Base-by-base conservation (phyloP, 2,329 filamentous ascomycete genomes). In the Didymella arachidicola region DNA sequence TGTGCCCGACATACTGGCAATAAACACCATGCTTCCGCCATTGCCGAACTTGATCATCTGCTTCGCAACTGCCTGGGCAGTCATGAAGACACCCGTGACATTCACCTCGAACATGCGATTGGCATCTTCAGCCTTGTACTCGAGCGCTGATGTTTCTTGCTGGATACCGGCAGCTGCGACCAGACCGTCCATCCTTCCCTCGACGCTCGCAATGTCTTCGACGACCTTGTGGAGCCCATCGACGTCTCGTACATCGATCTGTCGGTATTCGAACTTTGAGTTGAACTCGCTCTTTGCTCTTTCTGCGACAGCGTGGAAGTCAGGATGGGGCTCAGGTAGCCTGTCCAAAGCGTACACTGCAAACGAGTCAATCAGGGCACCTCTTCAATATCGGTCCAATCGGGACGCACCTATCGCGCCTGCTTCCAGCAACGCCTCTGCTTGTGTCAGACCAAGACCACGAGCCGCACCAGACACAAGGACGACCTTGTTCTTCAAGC, bases 61-160 rank as follows among this genome's bases (percentile, higher is more conserved):
- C 72, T 85, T 85, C 18, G 86, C 86, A 12, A 82, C 84, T n/a
- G 85, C 86, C 74, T 87, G 84, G 7, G 85, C 80, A 7, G 85
- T 86, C 84, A 88, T 87, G 72, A 88, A 84, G 6, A 84, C 84
- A 10, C 86, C 86, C 0, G 84, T 87, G 48, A 87, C 79, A 66
- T 87, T 87, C 63, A 87, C 78, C 65, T 86, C 83, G 61, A 88
- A 84, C 85, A 88, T 88, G 56, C 79, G 82, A 66, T 87, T 87
- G 53, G 84, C 81, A 65, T 88, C 85, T 70, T 86, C 82, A 51
- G 82, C 80, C 1, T 81, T 81, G 74, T 96, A 96, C 47, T 96
- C 92, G 53, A 97, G 81, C 1, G 93, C 92, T 0, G 91, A 79
- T 0, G 87, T 92, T 79, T 96, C 92, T 77, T 96, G 90, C 78